Percentiles rank a stretch among this genome's conserved stretches.
phyloP scores from a whole-genome alignment of 768 basidiomycete species.

The Suillus spraguei region DNA sequence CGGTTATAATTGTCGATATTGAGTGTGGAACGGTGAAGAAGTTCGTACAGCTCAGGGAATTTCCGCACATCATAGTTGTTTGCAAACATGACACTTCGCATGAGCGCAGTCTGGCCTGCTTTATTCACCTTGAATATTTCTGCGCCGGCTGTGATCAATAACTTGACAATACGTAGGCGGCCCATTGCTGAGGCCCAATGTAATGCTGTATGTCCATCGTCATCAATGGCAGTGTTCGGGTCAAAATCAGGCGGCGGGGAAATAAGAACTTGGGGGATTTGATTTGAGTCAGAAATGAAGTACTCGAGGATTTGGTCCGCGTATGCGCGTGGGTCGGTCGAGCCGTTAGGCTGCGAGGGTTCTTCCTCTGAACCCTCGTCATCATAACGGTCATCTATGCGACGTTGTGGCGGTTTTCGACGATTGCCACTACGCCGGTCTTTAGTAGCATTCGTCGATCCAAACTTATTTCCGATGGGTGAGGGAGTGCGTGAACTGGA shows the following conservation, averaged over 20 bases:
- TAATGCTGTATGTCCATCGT: constrained; percentile 94
- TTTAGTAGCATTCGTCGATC: constrained; percentile 27
- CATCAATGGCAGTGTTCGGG: constrained; percentile 95
- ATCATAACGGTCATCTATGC: constrained; percentile 47
- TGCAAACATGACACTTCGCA: constrained; percentile 99
- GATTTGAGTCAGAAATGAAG: constrained; percentile 96
- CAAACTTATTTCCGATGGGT: constrained; percentile 60
- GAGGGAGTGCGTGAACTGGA: constrained; percentile 95
- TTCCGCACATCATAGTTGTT: constrained; percentile 99
- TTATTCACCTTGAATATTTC: constrained; percentile 98
- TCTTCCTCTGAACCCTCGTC: constrained; percentile 48
- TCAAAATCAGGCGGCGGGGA: constrained; percentile 90
- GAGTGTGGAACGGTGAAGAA: constrained; percentile 95
- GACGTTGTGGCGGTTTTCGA: constrained; percentile 51
- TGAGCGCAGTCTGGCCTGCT: constrained; percentile 94
- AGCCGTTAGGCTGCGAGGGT: constrained; percentile 43
- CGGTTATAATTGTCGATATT: constrained; percentile 98
- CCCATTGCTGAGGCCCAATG: constrained; percentile 99
- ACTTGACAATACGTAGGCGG: constrained; percentile 91
- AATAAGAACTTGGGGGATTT: constrained; percentile 86
- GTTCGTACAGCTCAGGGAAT: constrained; percentile 96
- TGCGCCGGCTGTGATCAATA: constrained; percentile 90
- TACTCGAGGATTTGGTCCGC: constrained; percentile 97
- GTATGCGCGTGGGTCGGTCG: constrained; percentile 67
- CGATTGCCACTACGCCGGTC: constrained; percentile 39